A percentile compares a stretch with the other conserved stretches of the same genome.
Evolutionary conservation across 768 basidiomycete genomes (phyloP).

Genomic region (Coprinopsis marcescibilis): DNA sequence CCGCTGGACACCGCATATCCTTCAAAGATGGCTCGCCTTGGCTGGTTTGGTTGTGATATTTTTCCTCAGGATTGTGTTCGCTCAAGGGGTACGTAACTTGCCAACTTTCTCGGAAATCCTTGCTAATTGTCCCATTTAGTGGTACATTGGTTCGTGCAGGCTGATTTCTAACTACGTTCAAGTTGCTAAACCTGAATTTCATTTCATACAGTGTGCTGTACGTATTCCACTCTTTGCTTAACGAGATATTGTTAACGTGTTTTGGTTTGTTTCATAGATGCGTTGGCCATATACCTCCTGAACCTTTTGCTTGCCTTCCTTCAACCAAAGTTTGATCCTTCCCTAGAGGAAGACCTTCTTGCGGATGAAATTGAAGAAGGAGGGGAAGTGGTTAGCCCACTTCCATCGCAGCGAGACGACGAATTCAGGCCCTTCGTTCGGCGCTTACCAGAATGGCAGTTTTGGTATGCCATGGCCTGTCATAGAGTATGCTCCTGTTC

Average conservation of each 20-base stretch:
- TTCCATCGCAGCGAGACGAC: slow-evolving; percentile 75
- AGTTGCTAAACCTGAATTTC: slow-evolving; percentile 3
- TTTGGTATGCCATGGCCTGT: slow-evolving; percentile 54
- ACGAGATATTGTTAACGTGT: neutral
- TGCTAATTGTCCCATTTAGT: slow-evolving; percentile 41
- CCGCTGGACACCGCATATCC: slow-evolving; percentile 82
- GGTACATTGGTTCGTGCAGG: slow-evolving; percentile 79
- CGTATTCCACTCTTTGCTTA: slow-evolving; percentile 23
- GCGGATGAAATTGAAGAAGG: slow-evolving; percentile 97
- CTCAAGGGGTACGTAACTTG: slow-evolving; percentile 75
- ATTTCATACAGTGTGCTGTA: slow-evolving; percentile 56
- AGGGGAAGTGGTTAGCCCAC: slow-evolving; percentile 50
- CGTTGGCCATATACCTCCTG: slow-evolving; percentile 90
- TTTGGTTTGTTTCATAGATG: slow-evolving; percentile 39
- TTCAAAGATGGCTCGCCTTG: slow-evolving; percentile 87
- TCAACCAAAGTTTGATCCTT: slow-evolving; percentile 97
- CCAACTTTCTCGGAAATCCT: neutral
- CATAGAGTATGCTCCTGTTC: neutral
- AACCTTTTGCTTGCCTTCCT: slow-evolving; percentile 97
- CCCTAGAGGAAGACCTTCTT: slow-evolving; percentile 85
- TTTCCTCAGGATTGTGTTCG: slow-evolving; percentile 75
- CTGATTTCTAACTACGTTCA: neutral
- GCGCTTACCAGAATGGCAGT: slow-evolving; percentile 93
- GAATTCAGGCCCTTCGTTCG: slow-evolving; percentile 98
- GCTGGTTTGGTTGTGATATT: slow-evolving; percentile 69